phyloP scores from a whole-genome alignment of 345 rosid species.

The Nephelium lappaceum region DNA sequence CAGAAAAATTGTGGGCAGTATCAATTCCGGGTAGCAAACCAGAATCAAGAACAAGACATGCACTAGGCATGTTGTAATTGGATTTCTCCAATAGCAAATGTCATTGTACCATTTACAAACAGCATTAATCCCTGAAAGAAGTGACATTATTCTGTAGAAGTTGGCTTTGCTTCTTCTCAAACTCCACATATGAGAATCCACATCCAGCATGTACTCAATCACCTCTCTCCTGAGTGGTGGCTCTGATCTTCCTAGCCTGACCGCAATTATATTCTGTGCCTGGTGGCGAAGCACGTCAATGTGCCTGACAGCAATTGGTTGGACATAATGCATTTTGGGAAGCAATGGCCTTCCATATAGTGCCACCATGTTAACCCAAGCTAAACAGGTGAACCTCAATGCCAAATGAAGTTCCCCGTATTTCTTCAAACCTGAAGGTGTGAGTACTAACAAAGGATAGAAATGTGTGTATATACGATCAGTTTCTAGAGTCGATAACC shows the following conservation, averaged over 20 bases:
- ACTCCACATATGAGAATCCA: slow-evolving; percentile 90
- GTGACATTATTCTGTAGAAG: slow-evolving; percentile 76
- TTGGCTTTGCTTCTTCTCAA: slow-evolving; percentile 95
- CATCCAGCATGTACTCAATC: slow-evolving; percentile 95
- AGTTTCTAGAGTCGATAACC: slow-evolving; percentile 85
- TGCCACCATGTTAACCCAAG: slow-evolving; percentile 87
- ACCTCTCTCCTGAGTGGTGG: slow-evolving; percentile 86
- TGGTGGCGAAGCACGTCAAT: slow-evolving; percentile 81
- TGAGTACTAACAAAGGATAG: slow-evolving; percentile 82
- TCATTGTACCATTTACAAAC: slow-evolving; percentile 79
- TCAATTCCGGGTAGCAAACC: slow-evolving; percentile 84
- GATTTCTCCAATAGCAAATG: slow-evolving; percentile 88
- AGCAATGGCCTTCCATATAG: slow-evolving; percentile 84
- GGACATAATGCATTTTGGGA: slow-evolving; percentile 94
- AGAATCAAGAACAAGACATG: slow-evolving; percentile 83
- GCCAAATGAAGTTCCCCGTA: slow-evolving; percentile 94
- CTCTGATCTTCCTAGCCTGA: slow-evolving; percentile 78
- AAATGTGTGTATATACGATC: slow-evolving; percentile 89
- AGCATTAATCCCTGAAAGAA: slow-evolving; percentile 63
- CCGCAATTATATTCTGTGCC: slow-evolving; percentile 85
- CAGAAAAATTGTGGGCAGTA: slow-evolving; percentile 85
- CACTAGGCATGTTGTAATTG: slow-evolving; percentile 75
- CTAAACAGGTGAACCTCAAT: slow-evolving; percentile 79
- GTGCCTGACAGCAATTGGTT: slow-evolving; percentile 75
- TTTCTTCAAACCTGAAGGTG: slow-evolving; percentile 72